Base-by-base conservation (phyloP, 345 rosid species). In the Eucalyptus fibrosa region DNA sequence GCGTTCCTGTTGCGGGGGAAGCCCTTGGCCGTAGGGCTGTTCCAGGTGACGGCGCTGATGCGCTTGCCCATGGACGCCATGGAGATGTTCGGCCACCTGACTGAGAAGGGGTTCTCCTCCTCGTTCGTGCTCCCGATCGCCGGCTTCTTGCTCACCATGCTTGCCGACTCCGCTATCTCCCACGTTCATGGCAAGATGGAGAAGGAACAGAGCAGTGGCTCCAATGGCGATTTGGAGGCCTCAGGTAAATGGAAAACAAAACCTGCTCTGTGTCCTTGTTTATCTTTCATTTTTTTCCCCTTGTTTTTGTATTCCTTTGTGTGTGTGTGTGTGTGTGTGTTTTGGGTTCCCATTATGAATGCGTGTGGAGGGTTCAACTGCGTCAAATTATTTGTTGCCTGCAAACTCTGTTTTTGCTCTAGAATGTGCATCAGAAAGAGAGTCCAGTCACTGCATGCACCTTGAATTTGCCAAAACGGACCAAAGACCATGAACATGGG, bases 21-120 rank as follows among this genome's bases (percentile, higher is more conserved):
- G 32, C 98, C 94, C 89, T 97, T 96, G 90, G 97, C 99, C 12
- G 96, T 97, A 8, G 98, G 98, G 14, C 97, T 96, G 89, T 97
- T 97, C 83, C 92, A 96, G 32, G 98, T 94, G 51, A 97, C 99
- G 19, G 98, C 97, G 69, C 44, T 96, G 94, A 96, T 97, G 98
- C 99, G 96, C 89, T 96, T 96, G 90, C 90, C 96, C 90, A 91
- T 94, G 14, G 99, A 97, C 89, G 95, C 99, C 10, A 94, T 95
- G 85, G 95, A 96, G 90, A 96, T 96, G 40, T 96, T 97, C 55
- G 89, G 65, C 34, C 95, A 94, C 55, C 94, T 96, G 95, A 92
- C 95, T 1, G 59, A 30, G 2, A 89, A 92, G 51, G 93, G 91
- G 87, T 97, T 96, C 93, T 98, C 98, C 77, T 95, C 96, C 87